These are phyloP conservation scores for Exidia glandulosa DNA, from an alignment of 768 basidiomycete species.

Conservation along the genomic window DNA sequence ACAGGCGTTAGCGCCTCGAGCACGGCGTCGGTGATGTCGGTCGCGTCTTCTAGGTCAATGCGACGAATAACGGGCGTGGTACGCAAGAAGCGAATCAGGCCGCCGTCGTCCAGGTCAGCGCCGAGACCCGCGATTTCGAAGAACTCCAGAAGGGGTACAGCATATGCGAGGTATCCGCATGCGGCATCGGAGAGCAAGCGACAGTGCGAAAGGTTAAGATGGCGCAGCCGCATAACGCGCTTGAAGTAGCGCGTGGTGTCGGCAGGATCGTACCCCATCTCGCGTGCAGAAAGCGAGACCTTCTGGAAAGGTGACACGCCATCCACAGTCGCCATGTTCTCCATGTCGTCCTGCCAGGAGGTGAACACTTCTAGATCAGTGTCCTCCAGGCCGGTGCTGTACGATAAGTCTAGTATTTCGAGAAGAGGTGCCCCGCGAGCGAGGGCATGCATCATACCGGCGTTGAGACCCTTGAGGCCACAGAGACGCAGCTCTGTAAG, in stretches of 20 bases:
- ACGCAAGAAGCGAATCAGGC: conserved; percentile 57
- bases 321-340: conserved; percentile 30
- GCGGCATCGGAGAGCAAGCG: conserved; percentile 60
- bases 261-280: conserved; percentile 48
- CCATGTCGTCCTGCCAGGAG: conserved; percentile 11
- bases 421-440: conserved; percentile 61
- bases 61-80: conserved; percentile 62
- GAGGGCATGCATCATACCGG: conserved; percentile 50
- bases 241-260: conserved; percentile 31
- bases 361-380: conserved; percentile 67
- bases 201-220: conserved; percentile 65
- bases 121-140: conserved; percentile 75
- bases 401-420: conserved; percentile 74
- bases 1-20: conserved; percentile 51
- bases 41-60: conserved; percentile 80
- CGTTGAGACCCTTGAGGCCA: conserved; percentile 51
- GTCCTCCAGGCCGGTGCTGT: conserved; percentile 59
- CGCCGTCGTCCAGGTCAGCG: conserved; percentile 53
- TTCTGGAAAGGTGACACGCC: conserved; percentile 1
- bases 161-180: conserved; percentile 59
- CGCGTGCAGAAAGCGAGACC: conserved; percentile 37
- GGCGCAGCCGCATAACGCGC: conserved; percentile 57
- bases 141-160: conserved; percentile 61
- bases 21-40: conserved; percentile 62
- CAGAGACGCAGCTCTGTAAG: conserved; percentile 57